Evolutionary conservation across 345 rosid genomes (phyloP).

Genomic region (Kernera saxatilis): DNA sequence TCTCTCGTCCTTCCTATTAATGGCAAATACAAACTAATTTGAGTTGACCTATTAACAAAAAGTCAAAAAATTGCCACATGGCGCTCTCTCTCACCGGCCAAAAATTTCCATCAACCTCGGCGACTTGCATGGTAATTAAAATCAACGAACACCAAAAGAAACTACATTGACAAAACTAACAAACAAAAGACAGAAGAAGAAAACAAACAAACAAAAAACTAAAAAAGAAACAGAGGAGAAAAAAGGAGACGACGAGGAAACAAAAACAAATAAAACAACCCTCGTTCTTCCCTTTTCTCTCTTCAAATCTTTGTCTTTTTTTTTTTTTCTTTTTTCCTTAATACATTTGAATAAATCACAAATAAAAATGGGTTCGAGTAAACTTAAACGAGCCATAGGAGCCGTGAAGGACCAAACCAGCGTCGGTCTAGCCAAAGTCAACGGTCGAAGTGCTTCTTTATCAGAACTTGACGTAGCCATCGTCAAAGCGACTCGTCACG

Average conservation of each 20-base stretch:
- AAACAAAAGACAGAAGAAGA: background rate
- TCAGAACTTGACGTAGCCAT: conserved; percentile 82
- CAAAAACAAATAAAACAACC: conserved; percentile 7
- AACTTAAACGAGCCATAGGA: conserved; percentile 63
- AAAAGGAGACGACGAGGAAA: conserved; percentile 35
- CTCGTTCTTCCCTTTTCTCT: conserved; percentile 33
- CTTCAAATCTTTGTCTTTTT: conserved; percentile 21
- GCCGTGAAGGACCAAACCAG: conserved; percentile 88
- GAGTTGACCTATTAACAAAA: background rate
- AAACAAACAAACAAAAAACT: background rate
- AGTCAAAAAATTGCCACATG: background rate
- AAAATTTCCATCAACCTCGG: conserved; percentile 20
- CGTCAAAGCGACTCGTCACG: conserved; percentile 86
- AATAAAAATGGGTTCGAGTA: conserved; percentile 62
- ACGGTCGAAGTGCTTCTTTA: conserved; percentile 52
- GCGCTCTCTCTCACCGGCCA: background rate
- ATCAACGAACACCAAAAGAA: conserved; percentile 25
- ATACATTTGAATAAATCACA: background rate
- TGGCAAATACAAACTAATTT: conserved; percentile 25
- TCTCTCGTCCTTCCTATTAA: background rate
- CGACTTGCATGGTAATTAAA: conserved; percentile 7
- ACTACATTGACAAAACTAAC: conserved; percentile 14
- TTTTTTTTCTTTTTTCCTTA: background rate
- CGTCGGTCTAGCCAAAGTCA: conserved; percentile 80
- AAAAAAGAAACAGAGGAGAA: conserved; percentile 20